phyloP scores from a whole-genome alignment of 805 yeast genomes.

The Yarrowia divulgata region DNA sequence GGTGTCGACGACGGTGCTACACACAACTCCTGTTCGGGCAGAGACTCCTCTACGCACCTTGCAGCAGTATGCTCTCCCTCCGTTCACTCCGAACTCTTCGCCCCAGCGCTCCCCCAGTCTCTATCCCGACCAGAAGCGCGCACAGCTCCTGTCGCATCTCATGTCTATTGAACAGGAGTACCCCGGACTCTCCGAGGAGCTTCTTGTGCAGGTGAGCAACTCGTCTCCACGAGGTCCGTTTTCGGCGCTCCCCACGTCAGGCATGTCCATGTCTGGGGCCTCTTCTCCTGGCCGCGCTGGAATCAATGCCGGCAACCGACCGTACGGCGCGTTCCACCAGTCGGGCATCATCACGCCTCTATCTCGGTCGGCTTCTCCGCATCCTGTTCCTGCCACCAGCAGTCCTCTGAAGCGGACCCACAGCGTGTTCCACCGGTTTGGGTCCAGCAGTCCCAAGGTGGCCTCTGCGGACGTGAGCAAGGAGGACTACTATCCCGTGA shows the following conservation, averaged over 20 bases:
- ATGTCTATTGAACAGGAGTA: slow-evolving; percentile 37
- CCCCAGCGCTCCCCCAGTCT: slow-evolving; percentile 12
- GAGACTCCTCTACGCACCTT: neutral
- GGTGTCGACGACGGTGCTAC: slow-evolving; percentile 12
- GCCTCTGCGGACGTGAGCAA: neutral
- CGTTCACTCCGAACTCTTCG: slow-evolving; percentile 3
- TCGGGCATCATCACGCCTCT: slow-evolving; percentile 6
- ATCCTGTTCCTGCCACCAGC: neutral
- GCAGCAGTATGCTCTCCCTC: neutral
- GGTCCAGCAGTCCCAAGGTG: neutral
- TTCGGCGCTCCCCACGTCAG: slow-evolving; percentile 18
- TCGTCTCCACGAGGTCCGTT: slow-evolving; percentile 16
- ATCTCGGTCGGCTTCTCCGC: slow-evolving; percentile 12
- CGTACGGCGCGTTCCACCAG: slow-evolving; percentile 28
- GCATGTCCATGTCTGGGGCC: neutral
- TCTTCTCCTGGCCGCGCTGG: slow-evolving; percentile 30
- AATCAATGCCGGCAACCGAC: slow-evolving; percentile 17
- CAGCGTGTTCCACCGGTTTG: slow-evolving; percentile 4
- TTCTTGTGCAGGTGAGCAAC: slow-evolving; percentile 3
- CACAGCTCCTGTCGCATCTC: slow-evolving; percentile 25
- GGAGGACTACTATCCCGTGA: slow-evolving; percentile 25
- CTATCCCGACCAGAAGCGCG: slow-evolving; percentile 17
- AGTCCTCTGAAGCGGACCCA: slow-evolving; percentile 13
- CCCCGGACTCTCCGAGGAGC: slow-evolving; percentile 30
- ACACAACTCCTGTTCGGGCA: slow-evolving; percentile 1